Percentiles rank a stretch among this genome's conserved stretches.
Evolutionary conservation across 148 eudicot species (phyloP).

Genomic region (Chenopodium formosanum): DNA sequence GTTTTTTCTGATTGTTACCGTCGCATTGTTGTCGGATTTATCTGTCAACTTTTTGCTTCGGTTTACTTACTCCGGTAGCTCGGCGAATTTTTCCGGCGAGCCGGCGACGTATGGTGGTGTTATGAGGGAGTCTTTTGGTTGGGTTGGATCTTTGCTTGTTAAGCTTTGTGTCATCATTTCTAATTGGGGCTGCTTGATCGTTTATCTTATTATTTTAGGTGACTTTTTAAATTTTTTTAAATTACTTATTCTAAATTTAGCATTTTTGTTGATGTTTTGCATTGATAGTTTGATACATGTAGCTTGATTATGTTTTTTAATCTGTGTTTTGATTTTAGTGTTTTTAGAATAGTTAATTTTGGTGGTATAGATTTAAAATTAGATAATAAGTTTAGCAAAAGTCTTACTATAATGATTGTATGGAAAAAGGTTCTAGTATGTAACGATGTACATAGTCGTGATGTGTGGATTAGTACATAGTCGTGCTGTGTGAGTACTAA

Average conservation of each 20-base stretch:
- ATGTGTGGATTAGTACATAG: no score
- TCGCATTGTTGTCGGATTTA: conserved; percentile 68
- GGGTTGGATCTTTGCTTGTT: conserved; percentile 57
- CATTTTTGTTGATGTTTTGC: background rate
- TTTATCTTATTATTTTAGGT: conserved; percentile 85
- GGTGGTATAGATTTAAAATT: no score
- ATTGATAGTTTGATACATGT: background rate
- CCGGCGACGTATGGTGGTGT: conserved; percentile 75
- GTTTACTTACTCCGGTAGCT: conserved; percentile 55
- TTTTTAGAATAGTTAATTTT: no score
- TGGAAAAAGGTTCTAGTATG: no score
- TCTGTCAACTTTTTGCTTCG: conserved; percentile 78
- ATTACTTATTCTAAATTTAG: background rate
- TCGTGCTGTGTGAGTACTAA: no score
- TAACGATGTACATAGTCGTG: no score
- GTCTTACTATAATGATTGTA: no score
- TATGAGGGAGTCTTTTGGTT: conserved; percentile 89
- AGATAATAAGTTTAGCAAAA: no score
- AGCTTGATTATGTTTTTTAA: background rate
- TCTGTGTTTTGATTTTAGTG: background rate
- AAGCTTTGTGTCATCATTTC: conserved; percentile 73
- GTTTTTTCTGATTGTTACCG: conserved; percentile 43
- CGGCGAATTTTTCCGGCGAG: conserved; percentile 39
- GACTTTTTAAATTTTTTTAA: background rate
- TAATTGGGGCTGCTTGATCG: conserved; percentile 74